phyloP scores from a whole-genome alignment of 2,329 filamentous ascomycete species.

The Aspergillus melleus region DNA sequence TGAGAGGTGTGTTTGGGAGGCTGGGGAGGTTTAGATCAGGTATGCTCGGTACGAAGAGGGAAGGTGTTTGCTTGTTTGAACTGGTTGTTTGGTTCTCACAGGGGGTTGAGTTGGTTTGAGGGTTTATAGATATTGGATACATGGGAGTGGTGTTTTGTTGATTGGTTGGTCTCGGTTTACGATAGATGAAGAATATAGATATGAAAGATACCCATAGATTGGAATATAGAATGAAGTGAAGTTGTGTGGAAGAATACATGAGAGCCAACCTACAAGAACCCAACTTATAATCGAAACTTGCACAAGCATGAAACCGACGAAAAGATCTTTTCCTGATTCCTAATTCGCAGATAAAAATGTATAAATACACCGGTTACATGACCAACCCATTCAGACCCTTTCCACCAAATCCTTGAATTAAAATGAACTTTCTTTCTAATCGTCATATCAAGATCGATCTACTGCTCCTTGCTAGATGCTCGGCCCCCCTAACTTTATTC shows the following conservation, averaged over 20 bases:
- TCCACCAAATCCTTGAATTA: background rate
- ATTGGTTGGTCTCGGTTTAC: background rate
- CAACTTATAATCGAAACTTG: no score
- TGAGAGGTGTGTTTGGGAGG: slow-evolving; percentile 74
- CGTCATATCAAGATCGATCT: no score
- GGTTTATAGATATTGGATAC: no score
- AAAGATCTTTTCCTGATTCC: background rate
- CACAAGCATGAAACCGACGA: no score
- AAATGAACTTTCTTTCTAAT: background rate
- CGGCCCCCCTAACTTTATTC: no score
- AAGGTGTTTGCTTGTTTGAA: no score
- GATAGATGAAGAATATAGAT: background rate
- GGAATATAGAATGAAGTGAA: no score
- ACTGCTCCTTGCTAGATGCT: no score
- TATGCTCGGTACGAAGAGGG: background rate
- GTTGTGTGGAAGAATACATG: background rate
- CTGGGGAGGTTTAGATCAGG: slow-evolving; percentile 14
- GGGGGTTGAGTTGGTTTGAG: no score
- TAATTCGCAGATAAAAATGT: background rate
- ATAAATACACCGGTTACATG: slow-evolving; percentile 5
- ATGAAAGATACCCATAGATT: background rate
- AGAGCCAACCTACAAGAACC: no score
- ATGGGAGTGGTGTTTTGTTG: no score
- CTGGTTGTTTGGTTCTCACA: no score
- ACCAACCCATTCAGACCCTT: background rate